These are phyloP conservation scores for Ophiostoma novo-ulmi DNA, from an alignment of 2,329 filamentous ascomycete species.

Conservation along the genomic window DNA sequence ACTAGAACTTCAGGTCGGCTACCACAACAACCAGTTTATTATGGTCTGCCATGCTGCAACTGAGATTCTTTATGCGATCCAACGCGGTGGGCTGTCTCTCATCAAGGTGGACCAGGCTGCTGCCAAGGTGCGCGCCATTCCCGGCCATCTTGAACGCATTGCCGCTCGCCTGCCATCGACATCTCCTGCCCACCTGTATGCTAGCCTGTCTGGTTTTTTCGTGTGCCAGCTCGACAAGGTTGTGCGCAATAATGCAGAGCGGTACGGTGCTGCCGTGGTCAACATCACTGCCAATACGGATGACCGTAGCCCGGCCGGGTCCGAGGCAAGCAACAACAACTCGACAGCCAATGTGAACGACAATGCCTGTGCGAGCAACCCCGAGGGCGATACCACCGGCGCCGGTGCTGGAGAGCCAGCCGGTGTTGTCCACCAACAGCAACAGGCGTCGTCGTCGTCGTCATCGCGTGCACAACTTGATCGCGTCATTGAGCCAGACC, in stretches of 20 bases:
- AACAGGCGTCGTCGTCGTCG: background rate
- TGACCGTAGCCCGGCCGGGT: constrained; percentile 9
- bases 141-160: constrained; percentile 26
- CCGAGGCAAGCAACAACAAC: background rate
- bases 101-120: constrained; percentile 24
- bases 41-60: constrained; percentile 31
- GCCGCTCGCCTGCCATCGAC: constrained; percentile 26
- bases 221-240: constrained; percentile 27
- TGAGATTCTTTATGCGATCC: constrained; percentile 28
- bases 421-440: background rate
- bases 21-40: constrained; percentile 31
- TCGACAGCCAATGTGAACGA: background rate
- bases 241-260: constrained; percentile 24
- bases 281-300: background rate
- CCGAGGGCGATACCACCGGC: background rate
- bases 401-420: background rate
- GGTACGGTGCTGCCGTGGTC: background rate
- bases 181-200: constrained; percentile 27
- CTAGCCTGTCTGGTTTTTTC: constrained; percentile 26
- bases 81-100: constrained; percentile 24
- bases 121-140: constrained; percentile 24
- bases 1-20: constrained; percentile 28
- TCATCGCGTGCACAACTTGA: background rate
- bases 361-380: background rate
- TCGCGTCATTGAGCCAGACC: constrained; percentile 22